phyloP scores from a whole-genome alignment of 441 rosid genomes.

The Adansonia grandidieri region DNA sequence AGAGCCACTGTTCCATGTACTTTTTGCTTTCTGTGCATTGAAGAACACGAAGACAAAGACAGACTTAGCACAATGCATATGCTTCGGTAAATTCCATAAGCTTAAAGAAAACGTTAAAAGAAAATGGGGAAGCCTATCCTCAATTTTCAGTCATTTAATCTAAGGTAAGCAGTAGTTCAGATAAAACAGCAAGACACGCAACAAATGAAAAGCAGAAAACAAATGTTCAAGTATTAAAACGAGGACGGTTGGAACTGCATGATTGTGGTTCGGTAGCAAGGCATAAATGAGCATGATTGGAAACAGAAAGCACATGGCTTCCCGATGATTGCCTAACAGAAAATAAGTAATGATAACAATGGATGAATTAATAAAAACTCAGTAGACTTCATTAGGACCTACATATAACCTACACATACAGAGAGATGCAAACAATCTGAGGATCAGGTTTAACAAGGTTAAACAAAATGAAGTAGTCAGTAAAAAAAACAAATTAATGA shows the following conservation, averaged over 20 bases:
- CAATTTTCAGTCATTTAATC: neutral
- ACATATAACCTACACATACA: neutral
- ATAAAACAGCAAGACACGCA: too few species aligned
- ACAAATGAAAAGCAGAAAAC: neutral
- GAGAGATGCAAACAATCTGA: neutral
- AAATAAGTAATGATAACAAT: neutral
- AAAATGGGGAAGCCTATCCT: neutral
- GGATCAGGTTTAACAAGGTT: neutral
- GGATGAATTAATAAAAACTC: neutral
- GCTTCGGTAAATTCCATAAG: neutral
- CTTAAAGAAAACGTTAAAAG: neutral
- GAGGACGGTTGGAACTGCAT: neutral
- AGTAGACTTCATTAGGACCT: neutral
- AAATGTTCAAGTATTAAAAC: neutral
- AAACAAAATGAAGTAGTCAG: neutral
- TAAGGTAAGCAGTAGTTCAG: neutral
- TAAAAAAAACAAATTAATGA: neutral
- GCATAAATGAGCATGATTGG: neutral
- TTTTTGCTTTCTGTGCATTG: conserved; percentile 52
- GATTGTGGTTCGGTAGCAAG: neutral
- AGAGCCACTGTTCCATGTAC: conserved; percentile 64
- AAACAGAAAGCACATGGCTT: neutral
- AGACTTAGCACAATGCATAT: conserved; percentile 5
- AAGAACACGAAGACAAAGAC: conserved; percentile 9
- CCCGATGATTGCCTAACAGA: too few species aligned